phyloP scores from a whole-genome alignment of 331 rosid genomes.

The Quercus lobata region DNA sequence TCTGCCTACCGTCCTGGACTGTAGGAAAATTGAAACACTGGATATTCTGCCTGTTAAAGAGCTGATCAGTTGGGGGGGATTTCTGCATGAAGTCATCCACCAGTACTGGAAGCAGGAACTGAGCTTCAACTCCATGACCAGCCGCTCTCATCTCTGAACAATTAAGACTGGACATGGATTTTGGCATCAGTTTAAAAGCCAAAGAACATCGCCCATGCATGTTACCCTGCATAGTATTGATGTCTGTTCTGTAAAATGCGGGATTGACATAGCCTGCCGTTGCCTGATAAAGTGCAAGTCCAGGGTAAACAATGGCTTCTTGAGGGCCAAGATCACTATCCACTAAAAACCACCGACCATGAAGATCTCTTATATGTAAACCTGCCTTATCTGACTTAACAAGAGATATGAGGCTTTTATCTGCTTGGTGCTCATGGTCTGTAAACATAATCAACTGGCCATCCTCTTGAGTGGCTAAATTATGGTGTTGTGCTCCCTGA shows the following conservation, averaged over 20 bases:
- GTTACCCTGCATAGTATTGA: constrained; percentile 58
- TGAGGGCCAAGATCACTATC: constrained; percentile 93
- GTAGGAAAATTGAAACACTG: constrained; percentile 74
- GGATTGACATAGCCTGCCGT: constrained; percentile 97
- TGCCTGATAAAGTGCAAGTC: constrained; percentile 96
- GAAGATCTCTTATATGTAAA: constrained; percentile 71
- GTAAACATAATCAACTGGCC: constrained; percentile 75
- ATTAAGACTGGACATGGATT: constrained; percentile 77
- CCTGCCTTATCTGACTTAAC: constrained; percentile 87
- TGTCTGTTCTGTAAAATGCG: constrained; percentile 73
- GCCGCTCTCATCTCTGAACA: constrained; percentile 99
- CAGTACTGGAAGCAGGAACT: constrained; percentile 83
- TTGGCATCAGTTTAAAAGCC: constrained; percentile 85
- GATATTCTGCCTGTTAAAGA: constrained; percentile 65
- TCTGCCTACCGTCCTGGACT: constrained; percentile 73
- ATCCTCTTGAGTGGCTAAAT: constrained; percentile 72
- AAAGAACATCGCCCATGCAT: constrained; percentile 80
- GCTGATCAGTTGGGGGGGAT: constrained; percentile 70
- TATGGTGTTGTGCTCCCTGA: constrained; percentile 82
- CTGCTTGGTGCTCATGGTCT: constrained; percentile 77
- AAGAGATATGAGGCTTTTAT: constrained; percentile 85
- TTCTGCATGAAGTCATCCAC: constrained; percentile 99
- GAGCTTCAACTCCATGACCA: constrained; percentile 91
- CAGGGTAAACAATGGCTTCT: constrained; percentile 91
- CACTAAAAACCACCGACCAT: constrained; percentile 88